These are phyloP conservation scores for Podila minutissima DNA, from an alignment of 192 early-diverging fungal genomes.

Conservation along the genomic window DNA sequence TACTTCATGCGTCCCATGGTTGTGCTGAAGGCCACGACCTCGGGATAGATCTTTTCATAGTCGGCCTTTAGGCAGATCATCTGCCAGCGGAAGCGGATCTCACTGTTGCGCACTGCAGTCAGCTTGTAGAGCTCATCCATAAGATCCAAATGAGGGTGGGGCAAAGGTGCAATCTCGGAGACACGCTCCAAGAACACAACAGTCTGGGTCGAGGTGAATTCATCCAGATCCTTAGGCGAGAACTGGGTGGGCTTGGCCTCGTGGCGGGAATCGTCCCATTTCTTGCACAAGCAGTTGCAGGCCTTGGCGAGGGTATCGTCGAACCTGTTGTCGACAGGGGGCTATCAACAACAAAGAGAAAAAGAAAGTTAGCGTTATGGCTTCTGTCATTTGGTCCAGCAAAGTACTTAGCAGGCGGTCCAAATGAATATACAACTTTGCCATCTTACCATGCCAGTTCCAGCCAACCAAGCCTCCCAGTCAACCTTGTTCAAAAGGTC, in stretches of 20 bases:
- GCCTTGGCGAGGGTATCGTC: slow-evolving; percentile 86
- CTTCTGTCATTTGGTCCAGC: not conserved
- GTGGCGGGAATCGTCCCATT: slow-evolving; percentile 74
- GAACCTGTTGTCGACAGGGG: slow-evolving; percentile 85
- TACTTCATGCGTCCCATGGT: slow-evolving; percentile 93
- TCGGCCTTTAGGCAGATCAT: slow-evolving; percentile 79
- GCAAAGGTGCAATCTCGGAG: slow-evolving; percentile 67
- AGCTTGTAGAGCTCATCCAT: slow-evolving; percentile 82
- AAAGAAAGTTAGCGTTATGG: not conserved
- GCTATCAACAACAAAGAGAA: slow-evolving; percentile 51
- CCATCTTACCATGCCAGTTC: slow-evolving; percentile 83
- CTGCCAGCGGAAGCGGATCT: slow-evolving; percentile 91
- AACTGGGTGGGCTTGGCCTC: slow-evolving; percentile 64
- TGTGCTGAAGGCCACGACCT: slow-evolving; percentile 84
- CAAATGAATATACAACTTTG: not conserved
- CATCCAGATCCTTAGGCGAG: slow-evolving; percentile 66
- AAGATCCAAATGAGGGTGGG: slow-evolving; percentile 65
- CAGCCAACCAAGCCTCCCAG: slow-evolving; percentile 91
- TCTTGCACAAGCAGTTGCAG: slow-evolving; percentile 81
- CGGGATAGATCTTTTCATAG: slow-evolving; percentile 78
- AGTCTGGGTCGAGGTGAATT: slow-evolving; percentile 74
- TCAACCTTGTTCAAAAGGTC: slow-evolving; percentile 82
- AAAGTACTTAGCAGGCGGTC: too few relatives aligned
- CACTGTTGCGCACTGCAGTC: slow-evolving; percentile 78
- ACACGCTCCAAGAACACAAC: slow-evolving; percentile 88